Percentiles rank a stretch among this genome's conserved stretches.
Conservation (phyloP, 1,284 basidiomycete species). For the Cystobasidium pallidum region DNA sequence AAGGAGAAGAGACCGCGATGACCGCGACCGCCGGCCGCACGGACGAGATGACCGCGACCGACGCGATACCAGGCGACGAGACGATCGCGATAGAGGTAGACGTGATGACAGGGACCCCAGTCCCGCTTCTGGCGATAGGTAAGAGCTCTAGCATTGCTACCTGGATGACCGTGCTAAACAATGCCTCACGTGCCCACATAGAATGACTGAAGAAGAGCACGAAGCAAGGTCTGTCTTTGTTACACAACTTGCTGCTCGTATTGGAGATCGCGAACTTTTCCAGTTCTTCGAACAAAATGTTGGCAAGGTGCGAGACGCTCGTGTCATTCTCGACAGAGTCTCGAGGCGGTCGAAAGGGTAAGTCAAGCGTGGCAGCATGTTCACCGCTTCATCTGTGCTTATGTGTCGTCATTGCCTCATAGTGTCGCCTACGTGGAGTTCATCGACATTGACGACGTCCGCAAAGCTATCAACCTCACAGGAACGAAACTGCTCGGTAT, state of each 20-base stretch:
- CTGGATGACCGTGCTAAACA: neutral
- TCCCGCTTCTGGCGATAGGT: neutral
- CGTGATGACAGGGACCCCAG: slow-evolving; percentile 23
- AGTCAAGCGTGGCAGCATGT: slow-evolving; percentile 52
- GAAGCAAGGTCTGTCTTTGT: slow-evolving; percentile 98
- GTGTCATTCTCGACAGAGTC: slow-evolving; percentile 90
- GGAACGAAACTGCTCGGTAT: slow-evolving; percentile 97
- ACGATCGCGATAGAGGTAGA: slow-evolving; percentile 3
- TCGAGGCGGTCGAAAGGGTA: slow-evolving; percentile 95
- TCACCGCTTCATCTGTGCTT: slow-evolving; percentile 40
- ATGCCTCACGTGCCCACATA: slow-evolving; percentile 34
- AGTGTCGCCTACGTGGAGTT: slow-evolving; percentile 97
- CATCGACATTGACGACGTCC: slow-evolving; percentile 82
- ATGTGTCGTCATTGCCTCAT: slow-evolving; percentile 38
- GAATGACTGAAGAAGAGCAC: slow-evolving; percentile 65
- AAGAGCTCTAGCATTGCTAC: neutral
- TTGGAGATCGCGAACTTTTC: slow-evolving; percentile 92
- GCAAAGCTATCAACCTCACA: slow-evolving; percentile 82
- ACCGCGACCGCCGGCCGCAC: slow-evolving; percentile 56
- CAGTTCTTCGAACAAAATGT: slow-evolving; percentile 97
- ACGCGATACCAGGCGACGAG: slow-evolving; percentile 24
- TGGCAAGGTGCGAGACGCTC: slow-evolving; percentile 87
- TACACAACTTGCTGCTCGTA: slow-evolving; percentile 91
- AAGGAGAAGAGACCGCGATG: slow-evolving; percentile 57
- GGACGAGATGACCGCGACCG: slow-evolving; percentile 53